Evolutionary conservation across 2,329 filamentous ascomycete genomes (phyloP), one percentile per base, ranked within the genome.

Genomic region (Neofusicoccum kwambonambiense): DNA sequence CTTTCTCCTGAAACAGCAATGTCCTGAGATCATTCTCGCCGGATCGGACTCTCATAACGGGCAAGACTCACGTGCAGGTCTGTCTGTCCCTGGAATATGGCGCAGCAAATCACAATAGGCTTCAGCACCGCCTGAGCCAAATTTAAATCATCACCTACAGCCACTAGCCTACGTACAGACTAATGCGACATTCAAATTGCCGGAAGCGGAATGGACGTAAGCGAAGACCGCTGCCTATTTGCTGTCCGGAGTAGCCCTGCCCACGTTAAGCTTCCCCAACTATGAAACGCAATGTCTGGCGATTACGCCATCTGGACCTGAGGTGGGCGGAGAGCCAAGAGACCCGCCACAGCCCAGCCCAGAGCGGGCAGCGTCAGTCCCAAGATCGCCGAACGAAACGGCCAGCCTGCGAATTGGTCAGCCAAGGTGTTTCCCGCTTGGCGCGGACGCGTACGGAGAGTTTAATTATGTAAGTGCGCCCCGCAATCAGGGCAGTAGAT

Each of bases 391-490:
- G 34, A 22, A n/a, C 17, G 17, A n/a, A 42, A 35, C 49, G 5
- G 22, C 27, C 27, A 31, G 27, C 27, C 4, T 7, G 27, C 27
- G 27, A 35, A 56, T 27, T 56, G 35, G 51, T 8, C 17, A 3
- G 51, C 51, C 51, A 56, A 56, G 51, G 9, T 41, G 11, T 41
- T 22, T 22, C 3, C 17, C 17, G 17, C 51, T 56, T 27, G 51
- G 51, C 51, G 51, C 51, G 35, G 51, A 56, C 35, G 51, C 51
- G 51, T 56, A 56, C 51, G 11, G 51, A n/a, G n/a, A 22, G 17
- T 56, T 41, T 22, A 56, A 42, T 54, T 41, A 41, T 56, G 9
- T 41, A 39, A 41, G 3, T 22, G 3, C 27, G 31, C 49, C 49
- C 49, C 27, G 49, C 49, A 35, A 51, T 34, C 49, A 51, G 27